A percentile compares a stretch with the other conserved stretches of the same genome.
These are phyloP conservation scores for Amauroascus niger DNA, from an alignment of 2,329 filamentous ascomycete species.

Conservation along the genomic window DNA sequence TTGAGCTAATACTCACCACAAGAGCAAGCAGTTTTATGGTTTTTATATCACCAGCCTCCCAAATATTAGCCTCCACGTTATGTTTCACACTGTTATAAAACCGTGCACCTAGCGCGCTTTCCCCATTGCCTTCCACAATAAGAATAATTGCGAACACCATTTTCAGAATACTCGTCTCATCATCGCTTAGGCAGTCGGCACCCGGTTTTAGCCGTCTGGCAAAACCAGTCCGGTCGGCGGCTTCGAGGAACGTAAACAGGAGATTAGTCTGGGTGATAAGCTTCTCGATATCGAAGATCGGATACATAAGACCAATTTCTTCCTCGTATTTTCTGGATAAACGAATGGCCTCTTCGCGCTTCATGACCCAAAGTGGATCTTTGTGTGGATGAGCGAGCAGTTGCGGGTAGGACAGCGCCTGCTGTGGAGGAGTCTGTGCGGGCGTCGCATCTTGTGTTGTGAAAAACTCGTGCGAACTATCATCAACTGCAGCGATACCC, in stretches of 20 bases:
- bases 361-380: slow-evolving; percentile 73
- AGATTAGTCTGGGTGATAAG: slow-evolving; percentile 60
- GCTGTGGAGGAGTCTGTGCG: slow-evolving; percentile 36
- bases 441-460: slow-evolving; percentile 47
- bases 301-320: slow-evolving; percentile 88
- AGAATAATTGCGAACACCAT: slow-evolving; percentile 71
- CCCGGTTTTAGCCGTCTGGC: slow-evolving; percentile 47
- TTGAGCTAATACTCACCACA: slow-evolving; percentile 11
- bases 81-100: slow-evolving; percentile 69
- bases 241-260: slow-evolving; percentile 64
- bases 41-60: slow-evolving; percentile 48
- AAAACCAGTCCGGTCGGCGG: slow-evolving; percentile 50
- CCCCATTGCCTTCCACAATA: slow-evolving; percentile 66
- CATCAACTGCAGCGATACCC: slow-evolving; percentile 60
- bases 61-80: slow-evolving; percentile 55
- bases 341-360: slow-evolving; percentile 68
- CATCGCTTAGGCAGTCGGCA: slow-evolving; percentile 51
- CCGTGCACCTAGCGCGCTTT: slow-evolving; percentile 61
- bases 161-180: slow-evolving; percentile 64
- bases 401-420: slow-evolving; percentile 25
- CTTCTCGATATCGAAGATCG: slow-evolving; percentile 64
- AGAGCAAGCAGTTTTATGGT: slow-evolving; percentile 47
- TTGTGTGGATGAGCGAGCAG: slow-evolving; percentile 40
- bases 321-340: slow-evolving; percentile 75
- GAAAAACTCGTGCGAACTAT: slow-evolving; percentile 51